phyloP scores from a whole-genome alignment of 2,329 filamentous ascomycete species.

The Ascochyta fabae region DNA sequence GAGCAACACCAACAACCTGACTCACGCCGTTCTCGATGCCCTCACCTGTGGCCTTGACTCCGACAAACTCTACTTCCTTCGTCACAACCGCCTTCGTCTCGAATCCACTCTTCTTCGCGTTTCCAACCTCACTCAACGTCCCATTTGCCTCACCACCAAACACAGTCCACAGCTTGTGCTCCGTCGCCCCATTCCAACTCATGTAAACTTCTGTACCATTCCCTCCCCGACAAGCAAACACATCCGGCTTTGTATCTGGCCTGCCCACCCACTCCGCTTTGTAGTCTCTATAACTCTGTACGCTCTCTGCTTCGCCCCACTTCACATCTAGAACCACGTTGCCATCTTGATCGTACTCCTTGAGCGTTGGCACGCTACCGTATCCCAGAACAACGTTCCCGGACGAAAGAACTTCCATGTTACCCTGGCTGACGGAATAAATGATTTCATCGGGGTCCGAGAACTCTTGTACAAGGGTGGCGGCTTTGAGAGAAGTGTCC shows the following conservation, averaged over 20 bases:
- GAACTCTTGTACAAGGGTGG: background rate
- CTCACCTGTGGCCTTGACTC: background rate
- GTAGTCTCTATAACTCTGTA: slow-evolving; percentile 18
- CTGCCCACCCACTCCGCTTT: slow-evolving; percentile 16
- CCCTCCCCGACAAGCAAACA: background rate
- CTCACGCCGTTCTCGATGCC: background rate
- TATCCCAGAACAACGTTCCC: background rate
- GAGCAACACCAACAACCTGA: background rate
- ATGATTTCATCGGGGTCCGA: background rate
- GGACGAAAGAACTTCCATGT: background rate
- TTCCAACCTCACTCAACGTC: background rate
- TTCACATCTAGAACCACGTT: slow-evolving; percentile 6
- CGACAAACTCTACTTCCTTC: background rate
- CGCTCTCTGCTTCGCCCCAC: slow-evolving; percentile 7
- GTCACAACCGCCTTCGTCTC: background rate
- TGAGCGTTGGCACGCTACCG: background rate
- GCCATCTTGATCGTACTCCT: background rate
- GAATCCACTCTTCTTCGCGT: background rate
- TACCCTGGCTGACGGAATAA: background rate
- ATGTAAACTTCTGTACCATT: background rate
- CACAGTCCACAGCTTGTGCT: background rate
- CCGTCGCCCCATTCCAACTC: background rate
- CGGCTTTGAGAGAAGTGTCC: background rate
- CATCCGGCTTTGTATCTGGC: slow-evolving; percentile 5
- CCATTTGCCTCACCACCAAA: background rate